These are phyloP conservation scores for Calcarisporium arbuscula DNA, from an alignment of 2,329 filamentous ascomycete genomes.

Conservation along the genomic window DNA sequence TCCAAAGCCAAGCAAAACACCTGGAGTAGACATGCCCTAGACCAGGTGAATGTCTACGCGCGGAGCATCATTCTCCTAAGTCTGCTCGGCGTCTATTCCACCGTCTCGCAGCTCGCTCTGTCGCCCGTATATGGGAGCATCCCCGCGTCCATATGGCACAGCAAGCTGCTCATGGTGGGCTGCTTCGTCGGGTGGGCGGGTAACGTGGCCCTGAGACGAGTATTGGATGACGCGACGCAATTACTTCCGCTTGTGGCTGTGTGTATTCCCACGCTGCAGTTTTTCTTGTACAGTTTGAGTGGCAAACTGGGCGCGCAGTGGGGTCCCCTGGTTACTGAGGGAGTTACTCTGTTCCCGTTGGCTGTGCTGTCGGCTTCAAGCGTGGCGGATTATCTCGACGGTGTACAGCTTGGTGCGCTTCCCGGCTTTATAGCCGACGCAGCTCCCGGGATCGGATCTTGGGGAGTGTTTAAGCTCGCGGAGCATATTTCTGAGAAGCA, in stretches of 20 bases:
- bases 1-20: slow-evolving; percentile 30
- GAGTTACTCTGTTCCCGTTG: slow-evolving; percentile 65
- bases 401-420: slow-evolving; percentile 47
- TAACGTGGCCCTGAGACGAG: slow-evolving; percentile 46
- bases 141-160: slow-evolving; percentile 67
- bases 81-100: slow-evolving; percentile 53
- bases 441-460: slow-evolving; percentile 59
- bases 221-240: slow-evolving; percentile 42
- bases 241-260: slow-evolving; percentile 68
- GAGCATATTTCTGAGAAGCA: slow-evolving; percentile 34
- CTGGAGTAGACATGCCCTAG: slow-evolving; percentile 23
- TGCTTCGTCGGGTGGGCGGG: slow-evolving; percentile 67
- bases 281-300: slow-evolving; percentile 62
- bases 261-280: slow-evolving; percentile 69
- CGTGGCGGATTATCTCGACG: slow-evolving; percentile 59
- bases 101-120: slow-evolving; percentile 67
- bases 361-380: slow-evolving; percentile 57
- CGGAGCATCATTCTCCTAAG: slow-evolving; percentile 21
- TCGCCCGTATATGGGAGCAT: slow-evolving; percentile 87
- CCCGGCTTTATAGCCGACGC: slow-evolving; percentile 56
- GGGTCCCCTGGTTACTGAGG: slow-evolving; percentile 72
- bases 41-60: slow-evolving; percentile 35
- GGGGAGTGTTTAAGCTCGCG: slow-evolving; percentile 53
- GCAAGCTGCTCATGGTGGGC: slow-evolving; percentile 56
- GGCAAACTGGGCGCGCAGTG: slow-evolving; percentile 57